Evolutionary conservation across 2,329 filamentous ascomycete genomes (phyloP).

Genomic region (Trichoderma harzianum): DNA sequence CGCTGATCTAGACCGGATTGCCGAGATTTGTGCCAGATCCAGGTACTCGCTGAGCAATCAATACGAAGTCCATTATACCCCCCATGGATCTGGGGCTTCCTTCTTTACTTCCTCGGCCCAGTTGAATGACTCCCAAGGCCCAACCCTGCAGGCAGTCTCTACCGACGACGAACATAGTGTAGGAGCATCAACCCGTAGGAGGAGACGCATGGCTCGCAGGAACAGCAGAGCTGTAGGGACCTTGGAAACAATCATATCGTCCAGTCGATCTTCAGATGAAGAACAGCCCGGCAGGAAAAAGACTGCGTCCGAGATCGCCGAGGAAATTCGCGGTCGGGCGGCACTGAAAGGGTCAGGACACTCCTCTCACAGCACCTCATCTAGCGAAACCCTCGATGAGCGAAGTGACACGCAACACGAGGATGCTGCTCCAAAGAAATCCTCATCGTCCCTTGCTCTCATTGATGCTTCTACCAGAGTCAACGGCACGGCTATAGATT

Average conservation of each 20-base stretch:
- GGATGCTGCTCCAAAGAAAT: conserved; percentile 23
- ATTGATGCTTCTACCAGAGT: conserved; percentile 36
- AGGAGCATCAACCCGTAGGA: conserved; percentile 32
- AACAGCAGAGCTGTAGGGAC: conserved; percentile 58
- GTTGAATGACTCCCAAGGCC: conserved; percentile 39
- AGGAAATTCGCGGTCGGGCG: conserved; percentile 51
- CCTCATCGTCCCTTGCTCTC: conserved; percentile 36
- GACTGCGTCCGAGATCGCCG: conserved; percentile 53
- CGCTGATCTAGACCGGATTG: conserved; percentile 61
- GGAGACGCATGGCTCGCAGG: conserved; percentile 41
- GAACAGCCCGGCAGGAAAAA: conserved; percentile 56
- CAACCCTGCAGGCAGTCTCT: conserved; percentile 55
- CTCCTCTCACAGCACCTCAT: conserved; percentile 32
- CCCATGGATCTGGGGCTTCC: conserved; percentile 55
- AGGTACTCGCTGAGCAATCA: conserved; percentile 64
- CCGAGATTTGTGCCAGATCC: conserved; percentile 63
- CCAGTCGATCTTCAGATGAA: conserved; percentile 61
- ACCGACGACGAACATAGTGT: conserved; percentile 53
- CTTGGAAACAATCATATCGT: conserved; percentile 64
- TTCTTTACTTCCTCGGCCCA: conserved; percentile 39
- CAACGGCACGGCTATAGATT: conserved; percentile 28
- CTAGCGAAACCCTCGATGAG: conserved; percentile 30
- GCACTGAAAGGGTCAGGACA: conserved; percentile 36
- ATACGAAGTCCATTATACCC: conserved; percentile 62
- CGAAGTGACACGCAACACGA: conserved; percentile 24